phyloP scores from a whole-genome alignment of 768 basidiomycete species.

The Fomitopsis pulvina region DNA sequence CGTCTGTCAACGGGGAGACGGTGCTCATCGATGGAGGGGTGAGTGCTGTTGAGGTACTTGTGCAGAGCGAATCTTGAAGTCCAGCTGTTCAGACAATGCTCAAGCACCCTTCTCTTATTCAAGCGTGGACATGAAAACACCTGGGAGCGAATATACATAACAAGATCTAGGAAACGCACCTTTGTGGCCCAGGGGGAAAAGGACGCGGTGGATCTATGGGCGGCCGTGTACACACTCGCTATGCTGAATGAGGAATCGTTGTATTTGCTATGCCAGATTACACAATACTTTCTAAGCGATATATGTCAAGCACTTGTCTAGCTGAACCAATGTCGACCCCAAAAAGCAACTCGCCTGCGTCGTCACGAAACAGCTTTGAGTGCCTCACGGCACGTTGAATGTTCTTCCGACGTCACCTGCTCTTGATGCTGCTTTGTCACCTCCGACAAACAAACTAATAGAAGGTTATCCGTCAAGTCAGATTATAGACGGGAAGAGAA shows the following conservation, averaged over 20 bases:
- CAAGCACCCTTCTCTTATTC: constrained; percentile 33
- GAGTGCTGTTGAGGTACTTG: constrained; percentile 17
- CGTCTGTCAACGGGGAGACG: constrained; percentile 41
- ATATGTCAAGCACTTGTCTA: background rate
- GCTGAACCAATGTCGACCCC: background rate
- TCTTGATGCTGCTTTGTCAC: constrained; percentile 93
- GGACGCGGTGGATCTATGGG: too few species aligned
- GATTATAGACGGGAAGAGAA: constrained; percentile 1
- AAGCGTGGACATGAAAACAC: background rate
- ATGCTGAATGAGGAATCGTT: too few species aligned
- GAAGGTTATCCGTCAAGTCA: background rate
- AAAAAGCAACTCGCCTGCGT: background rate
- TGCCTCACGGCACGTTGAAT: constrained; percentile 75
- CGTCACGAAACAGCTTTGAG: constrained; percentile 1
- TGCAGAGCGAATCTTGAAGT: too few species aligned
- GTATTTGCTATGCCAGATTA: background rate
- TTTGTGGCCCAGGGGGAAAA: too few species aligned
- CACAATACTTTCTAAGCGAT: background rate
- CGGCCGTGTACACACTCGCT: too few species aligned
- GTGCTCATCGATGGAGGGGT: constrained; percentile 45
- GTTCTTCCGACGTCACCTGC: constrained; percentile 88
- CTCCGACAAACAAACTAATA: constrained; percentile 66
- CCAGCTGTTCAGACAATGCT: too few species aligned
- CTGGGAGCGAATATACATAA: too few species aligned
- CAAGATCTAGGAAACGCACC: too few species aligned